phyloP scores from a whole-genome alignment of 345 rosid species.

The Brassica juncea region DNA sequence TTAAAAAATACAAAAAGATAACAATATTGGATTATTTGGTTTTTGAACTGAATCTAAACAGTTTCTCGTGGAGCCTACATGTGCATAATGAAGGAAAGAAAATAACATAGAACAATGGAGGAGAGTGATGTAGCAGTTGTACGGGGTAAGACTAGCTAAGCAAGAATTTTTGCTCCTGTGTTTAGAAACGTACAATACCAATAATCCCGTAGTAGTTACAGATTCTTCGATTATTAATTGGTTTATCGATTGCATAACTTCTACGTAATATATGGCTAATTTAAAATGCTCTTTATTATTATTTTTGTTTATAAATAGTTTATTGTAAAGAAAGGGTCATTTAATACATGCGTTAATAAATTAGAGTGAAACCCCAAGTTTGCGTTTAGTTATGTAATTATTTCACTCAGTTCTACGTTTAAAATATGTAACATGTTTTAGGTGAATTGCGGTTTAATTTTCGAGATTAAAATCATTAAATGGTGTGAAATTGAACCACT shows the following conservation, averaged over 20 bases:
- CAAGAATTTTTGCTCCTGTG: neutral
- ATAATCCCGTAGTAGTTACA: neutral
- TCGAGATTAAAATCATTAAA: neutral
- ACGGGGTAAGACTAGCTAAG: constrained; percentile 4
- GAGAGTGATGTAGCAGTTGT: constrained; percentile 19
- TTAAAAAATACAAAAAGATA: neutral
- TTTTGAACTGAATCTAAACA: neutral
- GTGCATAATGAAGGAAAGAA: neutral
- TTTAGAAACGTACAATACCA: neutral
- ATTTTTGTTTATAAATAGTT: neutral
- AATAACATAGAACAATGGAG: neutral
- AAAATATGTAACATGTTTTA: neutral
- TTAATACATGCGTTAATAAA: neutral
- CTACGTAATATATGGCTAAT: too few species aligned
- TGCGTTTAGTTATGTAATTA: neutral
- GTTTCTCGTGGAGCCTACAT: neutral
- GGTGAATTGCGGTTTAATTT: neutral
- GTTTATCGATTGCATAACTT: too few species aligned
- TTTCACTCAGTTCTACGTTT: neutral
- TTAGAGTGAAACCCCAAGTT: neutral
- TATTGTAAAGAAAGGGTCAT: neutral
- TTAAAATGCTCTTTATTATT: neutral
- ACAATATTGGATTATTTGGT: neutral
- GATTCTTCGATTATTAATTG: too few species aligned
- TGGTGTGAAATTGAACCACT: constrained; percentile 1